These are phyloP conservation scores for Pugionium dolabratum DNA, from an alignment of 345 rosid species.

Conservation along the genomic window DNA sequence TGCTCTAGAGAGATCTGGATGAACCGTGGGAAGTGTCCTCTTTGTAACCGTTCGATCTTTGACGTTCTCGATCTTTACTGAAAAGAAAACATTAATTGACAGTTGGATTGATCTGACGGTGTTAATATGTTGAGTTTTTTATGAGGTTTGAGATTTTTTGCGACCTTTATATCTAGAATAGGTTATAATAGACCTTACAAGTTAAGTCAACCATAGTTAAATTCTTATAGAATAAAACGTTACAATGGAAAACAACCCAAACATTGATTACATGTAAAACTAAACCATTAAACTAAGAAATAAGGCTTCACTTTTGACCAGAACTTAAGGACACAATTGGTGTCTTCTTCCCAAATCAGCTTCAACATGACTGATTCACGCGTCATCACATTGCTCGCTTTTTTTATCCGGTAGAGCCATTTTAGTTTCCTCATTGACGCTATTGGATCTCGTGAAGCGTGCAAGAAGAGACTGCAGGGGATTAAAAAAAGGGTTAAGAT, in stretches of 20 bases:
- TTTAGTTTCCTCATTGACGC: constrained; percentile 5
- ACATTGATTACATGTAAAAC: no score
- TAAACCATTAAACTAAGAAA: no score
- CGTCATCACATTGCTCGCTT: neutral
- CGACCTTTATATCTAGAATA: no score
- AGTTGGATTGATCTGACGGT: neutral
- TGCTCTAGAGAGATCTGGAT: constrained; percentile 75
- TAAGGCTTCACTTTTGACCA: constrained; percentile 1
- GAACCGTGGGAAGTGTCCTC: constrained; percentile 66
- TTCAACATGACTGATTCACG: constrained; percentile 1
- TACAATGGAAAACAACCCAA: no score
- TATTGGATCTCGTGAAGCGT: constrained; percentile 1
- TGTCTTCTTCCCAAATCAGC: neutral
- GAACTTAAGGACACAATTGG: constrained; percentile 18
- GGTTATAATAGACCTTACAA: no score
- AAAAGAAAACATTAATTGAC: neutral
- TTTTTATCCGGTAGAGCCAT: constrained; percentile 15
- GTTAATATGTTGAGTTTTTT: no score
- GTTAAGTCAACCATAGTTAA: no score
- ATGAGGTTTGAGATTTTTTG: no score
- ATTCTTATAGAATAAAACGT: no score
- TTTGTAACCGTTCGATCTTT: constrained; percentile 71
- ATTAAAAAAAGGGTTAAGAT: neutral
- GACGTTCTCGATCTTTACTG: constrained; percentile 77
- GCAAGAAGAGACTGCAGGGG: constrained; percentile 2